A percentile compares a stretch with the other conserved stretches of the same genome.
Evolutionary conservation across 129 eudicot genomes (phyloP).

Genomic region (Scalesia atractyloides): DNA sequence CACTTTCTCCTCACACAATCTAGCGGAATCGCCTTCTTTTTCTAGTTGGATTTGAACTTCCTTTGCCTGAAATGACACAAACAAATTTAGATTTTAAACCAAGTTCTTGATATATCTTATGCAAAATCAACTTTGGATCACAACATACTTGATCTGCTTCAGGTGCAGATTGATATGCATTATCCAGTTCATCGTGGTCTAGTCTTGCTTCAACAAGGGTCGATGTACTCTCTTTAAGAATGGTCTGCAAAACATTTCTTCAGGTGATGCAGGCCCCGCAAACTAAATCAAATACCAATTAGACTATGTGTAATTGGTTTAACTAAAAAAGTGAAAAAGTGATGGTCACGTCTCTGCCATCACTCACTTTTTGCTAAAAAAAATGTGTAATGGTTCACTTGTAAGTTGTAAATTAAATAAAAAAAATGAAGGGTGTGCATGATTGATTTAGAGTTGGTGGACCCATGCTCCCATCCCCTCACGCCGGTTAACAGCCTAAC

Average conservation of each 20-base stretch:
- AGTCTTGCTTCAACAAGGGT: constrained; percentile 65
- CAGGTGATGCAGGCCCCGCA: constrained; percentile 78
- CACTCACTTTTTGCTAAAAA: too few species aligned
- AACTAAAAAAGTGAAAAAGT: too few species aligned
- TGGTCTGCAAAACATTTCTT: constrained; percentile 77
- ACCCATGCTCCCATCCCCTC: too few species aligned
- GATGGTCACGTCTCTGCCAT: too few species aligned
- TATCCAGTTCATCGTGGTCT: constrained; percentile 43
- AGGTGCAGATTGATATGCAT: constrained; percentile 68
- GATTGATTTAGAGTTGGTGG: too few species aligned
- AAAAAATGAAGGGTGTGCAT: too few species aligned
- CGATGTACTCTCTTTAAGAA: constrained; percentile 68
- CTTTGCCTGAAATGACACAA: constrained; percentile 52
- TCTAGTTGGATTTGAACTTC: constrained; percentile 63
- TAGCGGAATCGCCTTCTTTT: constrained; percentile 61
- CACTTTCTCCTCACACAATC: constrained; percentile 56
- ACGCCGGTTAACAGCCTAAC: too few species aligned
- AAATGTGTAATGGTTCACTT: too few species aligned
- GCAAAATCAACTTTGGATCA: background rate
- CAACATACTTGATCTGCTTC: constrained; percentile 76
- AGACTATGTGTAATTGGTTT: background rate
- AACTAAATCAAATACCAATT: constrained; percentile 39
- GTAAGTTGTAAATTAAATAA: too few species aligned
- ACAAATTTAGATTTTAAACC: background rate
- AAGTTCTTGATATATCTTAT: background rate